Evolutionary conservation across 345 rosid genomes (phyloP).

Genomic region (Euphorbia lathyris): DNA sequence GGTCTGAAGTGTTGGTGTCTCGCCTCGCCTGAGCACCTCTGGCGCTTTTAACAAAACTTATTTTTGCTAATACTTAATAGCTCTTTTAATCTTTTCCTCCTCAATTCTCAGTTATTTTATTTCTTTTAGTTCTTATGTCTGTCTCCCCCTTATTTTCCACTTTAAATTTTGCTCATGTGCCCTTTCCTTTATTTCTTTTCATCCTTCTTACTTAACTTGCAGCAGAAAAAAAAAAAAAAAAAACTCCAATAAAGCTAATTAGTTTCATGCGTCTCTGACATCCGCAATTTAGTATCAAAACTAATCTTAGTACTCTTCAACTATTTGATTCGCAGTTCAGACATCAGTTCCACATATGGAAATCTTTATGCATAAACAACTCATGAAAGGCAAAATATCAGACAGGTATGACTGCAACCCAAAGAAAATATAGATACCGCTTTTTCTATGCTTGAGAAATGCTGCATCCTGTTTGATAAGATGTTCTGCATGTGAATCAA

Average conservation of each 20-base stretch:
- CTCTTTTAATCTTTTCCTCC: not conserved
- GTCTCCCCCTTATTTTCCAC: not conserved
- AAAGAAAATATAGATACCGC: slow-evolving; percentile 47
- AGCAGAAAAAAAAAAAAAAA: no score
- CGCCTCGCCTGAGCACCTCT: no score
- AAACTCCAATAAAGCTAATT: not conserved
- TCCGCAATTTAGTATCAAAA: not conserved
- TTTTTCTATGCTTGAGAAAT: slow-evolving; percentile 78
- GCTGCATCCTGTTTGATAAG: slow-evolving; percentile 81
- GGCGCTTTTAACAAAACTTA: no score
- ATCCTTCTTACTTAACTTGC: not conserved
- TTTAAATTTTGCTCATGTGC: not conserved
- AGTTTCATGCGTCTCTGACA: not conserved
- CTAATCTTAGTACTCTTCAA: not conserved
- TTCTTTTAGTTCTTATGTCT: not conserved
- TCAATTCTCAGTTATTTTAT: not conserved
- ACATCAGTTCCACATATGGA: not conserved
- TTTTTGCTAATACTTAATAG: not conserved
- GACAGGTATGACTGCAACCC: not conserved
- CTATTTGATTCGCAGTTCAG: not conserved
- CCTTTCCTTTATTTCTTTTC: not conserved
- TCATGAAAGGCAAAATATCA: not conserved
- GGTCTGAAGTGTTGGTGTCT: no score
- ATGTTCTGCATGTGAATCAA: slow-evolving; percentile 92
- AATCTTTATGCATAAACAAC: not conserved